Percentiles rank a stretch among this genome's conserved stretches.
phyloP scores from a whole-genome alignment of 495 filamentous ascomycete species.

The Aspergillus nidulans region DNA sequence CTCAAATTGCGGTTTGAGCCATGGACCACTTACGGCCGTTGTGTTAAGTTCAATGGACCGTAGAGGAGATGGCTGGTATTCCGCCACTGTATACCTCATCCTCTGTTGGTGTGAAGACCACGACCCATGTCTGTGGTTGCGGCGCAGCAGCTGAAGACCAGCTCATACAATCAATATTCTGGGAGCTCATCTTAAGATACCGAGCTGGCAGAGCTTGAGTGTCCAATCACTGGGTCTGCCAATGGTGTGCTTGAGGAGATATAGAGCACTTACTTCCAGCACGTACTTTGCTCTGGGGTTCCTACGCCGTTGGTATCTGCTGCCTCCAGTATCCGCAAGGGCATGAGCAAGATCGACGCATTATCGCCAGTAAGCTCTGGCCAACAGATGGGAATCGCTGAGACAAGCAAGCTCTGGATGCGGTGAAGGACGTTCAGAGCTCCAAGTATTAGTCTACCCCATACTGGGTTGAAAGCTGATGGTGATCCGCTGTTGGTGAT shows the following conservation, averaged over 20 bases:
- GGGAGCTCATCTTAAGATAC: no score
- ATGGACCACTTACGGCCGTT: no score
- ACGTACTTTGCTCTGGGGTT: no score
- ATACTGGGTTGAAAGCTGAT: not conserved
- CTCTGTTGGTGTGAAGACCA: no score
- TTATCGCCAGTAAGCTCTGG: not conserved
- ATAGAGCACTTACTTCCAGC: not conserved
- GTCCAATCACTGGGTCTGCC: not conserved
- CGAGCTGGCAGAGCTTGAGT: not conserved
- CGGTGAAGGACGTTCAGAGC: not conserved
- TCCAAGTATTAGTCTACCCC: not conserved
- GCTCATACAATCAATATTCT: not conserved
- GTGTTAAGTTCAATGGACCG: not conserved
- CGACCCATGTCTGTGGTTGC: no score
- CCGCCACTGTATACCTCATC: not conserved
- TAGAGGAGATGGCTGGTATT: not conserved
- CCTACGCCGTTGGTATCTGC: not conserved
- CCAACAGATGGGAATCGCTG: no score
- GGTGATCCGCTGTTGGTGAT: slow-evolving; percentile 3
- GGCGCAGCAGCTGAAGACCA: no score
- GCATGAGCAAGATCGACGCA: no score
- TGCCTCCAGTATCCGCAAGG: not conserved
- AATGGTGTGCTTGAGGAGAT: slow-evolving; percentile 7
- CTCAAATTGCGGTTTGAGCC: no score
- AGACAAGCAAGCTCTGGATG: no score